Evolutionary conservation across 352 stramenopile genomes (phyloP).

Genomic region (Peronospora belbahrii): DNA sequence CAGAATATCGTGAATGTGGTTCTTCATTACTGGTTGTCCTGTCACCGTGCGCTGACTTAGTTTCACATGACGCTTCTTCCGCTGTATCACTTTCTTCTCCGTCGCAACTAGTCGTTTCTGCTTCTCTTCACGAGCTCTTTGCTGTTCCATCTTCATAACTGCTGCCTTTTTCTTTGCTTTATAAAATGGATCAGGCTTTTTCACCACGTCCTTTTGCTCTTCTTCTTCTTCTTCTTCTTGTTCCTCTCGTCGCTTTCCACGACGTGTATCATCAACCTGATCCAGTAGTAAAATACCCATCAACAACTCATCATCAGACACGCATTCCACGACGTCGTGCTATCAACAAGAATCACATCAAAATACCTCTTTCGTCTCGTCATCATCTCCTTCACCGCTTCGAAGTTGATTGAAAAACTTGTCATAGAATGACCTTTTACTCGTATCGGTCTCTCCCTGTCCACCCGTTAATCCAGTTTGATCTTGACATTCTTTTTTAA

Average conservation of each 20-base stretch:
- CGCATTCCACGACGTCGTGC: neutral
- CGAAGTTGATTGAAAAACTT: conserved; percentile 62
- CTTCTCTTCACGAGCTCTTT: conserved; percentile 35
- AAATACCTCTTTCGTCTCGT: conserved; percentile 19
- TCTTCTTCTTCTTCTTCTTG: conserved; percentile 8
- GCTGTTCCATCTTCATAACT: conserved; percentile 41
- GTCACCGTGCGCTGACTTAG: conserved; percentile 69
- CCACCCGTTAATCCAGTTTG: conserved; percentile 10
- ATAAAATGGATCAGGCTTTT: conserved; percentile 78
- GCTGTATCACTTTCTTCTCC: conserved; percentile 68
- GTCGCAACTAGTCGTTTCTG: conserved; percentile 39
- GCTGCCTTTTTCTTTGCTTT: conserved; percentile 78
- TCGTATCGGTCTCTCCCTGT: conserved; percentile 9
- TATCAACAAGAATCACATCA: neutral
- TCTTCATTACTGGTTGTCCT: conserved; percentile 76
- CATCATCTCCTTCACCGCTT: conserved; percentile 28
- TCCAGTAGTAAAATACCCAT: no score
- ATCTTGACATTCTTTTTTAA: conserved; percentile 68
- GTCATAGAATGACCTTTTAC: conserved; percentile 76
- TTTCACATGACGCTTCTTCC: conserved; percentile 86
- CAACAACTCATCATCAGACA: conserved; percentile 1
- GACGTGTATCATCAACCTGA: conserved; percentile 20
- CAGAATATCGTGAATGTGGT: conserved; percentile 83
- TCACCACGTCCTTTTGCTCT: conserved; percentile 23
- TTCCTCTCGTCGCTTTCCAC: conserved; percentile 14